A percentile compares a stretch with the other conserved stretches of the same genome.
These are phyloP conservation scores for Podaxis sp. DNA, from an alignment of 768 basidiomycete genomes.

Conservation along the genomic window DNA sequence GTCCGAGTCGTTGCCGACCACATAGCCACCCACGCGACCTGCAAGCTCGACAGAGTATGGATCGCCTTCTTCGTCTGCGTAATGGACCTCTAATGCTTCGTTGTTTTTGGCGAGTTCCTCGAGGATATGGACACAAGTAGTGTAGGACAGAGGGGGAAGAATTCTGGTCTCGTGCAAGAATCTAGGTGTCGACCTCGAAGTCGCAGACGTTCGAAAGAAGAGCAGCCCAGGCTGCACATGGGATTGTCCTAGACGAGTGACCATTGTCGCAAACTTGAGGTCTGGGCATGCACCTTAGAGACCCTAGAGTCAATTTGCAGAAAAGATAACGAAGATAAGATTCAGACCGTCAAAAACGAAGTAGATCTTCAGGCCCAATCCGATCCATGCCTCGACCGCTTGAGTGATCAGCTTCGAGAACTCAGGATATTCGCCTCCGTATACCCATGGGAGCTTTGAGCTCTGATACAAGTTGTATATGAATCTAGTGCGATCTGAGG, in stretches of 20 bases:
- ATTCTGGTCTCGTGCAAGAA: constrained; percentile 76
- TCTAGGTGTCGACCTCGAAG: constrained; percentile 60
- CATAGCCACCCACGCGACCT: constrained; percentile 68
- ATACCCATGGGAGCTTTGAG: constrained; percentile 76
- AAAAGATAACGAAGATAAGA: constrained; percentile 6
- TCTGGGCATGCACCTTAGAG: constrained; percentile 62
- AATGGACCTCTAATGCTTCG: constrained; percentile 51
- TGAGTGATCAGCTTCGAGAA: constrained; percentile 48
- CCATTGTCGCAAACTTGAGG: constrained; percentile 71
- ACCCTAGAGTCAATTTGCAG: constrained; percentile 17
- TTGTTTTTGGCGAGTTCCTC: constrained; percentile 33
- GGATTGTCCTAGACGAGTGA: constrained; percentile 57
- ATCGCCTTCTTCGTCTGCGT: constrained; percentile 82
- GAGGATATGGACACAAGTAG: constrained; percentile 59
- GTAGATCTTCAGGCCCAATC: constrained; percentile 59
- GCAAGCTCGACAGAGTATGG: constrained; percentile 85
- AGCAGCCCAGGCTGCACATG: constrained; percentile 62
- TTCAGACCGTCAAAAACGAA: constrained; percentile 84
- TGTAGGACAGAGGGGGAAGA: constrained; percentile 66
- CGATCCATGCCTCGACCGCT: constrained; percentile 67
- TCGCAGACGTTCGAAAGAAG: constrained; percentile 78
- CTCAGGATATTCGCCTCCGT: constrained; percentile 75
- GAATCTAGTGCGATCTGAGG: constrained; percentile 47
- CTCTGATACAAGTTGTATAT: constrained; percentile 66
- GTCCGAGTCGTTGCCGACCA: constrained; percentile 80